Percentiles rank a stretch among this genome's conserved stretches.
phyloP scores from a whole-genome alignment of 2,329 filamentous ascomycete genomes.

The Diaporthe caulivora region DNA sequence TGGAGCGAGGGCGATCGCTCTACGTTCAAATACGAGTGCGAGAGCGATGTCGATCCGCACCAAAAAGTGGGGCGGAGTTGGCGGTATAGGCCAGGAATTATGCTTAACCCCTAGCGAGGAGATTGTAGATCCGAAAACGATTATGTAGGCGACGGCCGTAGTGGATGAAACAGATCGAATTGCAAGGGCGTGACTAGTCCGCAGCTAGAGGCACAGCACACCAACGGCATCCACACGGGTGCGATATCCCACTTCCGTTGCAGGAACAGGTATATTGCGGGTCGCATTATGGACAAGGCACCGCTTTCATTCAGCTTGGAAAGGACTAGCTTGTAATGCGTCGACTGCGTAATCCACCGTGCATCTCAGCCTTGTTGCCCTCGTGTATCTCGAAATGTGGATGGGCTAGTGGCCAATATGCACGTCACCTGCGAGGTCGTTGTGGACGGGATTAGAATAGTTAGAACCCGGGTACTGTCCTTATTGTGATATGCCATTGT shows the following conservation, averaged over 20 bases:
- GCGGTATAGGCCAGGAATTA: not conserved
- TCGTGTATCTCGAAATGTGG: not conserved
- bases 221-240: not conserved
- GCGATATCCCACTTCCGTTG: not conserved
- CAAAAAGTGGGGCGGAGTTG: not conserved
- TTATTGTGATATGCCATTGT: not conserved
- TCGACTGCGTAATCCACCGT: not conserved
- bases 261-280: conserved; percentile 15
- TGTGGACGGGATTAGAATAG: not conserved
- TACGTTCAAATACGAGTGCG: conserved; percentile 12
- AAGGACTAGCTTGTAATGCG: not conserved
- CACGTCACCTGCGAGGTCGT: not conserved
- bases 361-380: conserved; percentile 4
- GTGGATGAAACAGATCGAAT: conserved; percentile 1
- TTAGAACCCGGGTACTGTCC: not conserved
- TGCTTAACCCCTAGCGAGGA: conserved; percentile 10
- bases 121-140: not conserved
- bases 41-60: not conserved
- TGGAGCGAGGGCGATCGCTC: not conserved
- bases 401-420: conserved; percentile 14
- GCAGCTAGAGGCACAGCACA: not conserved
- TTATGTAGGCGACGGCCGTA: not conserved
- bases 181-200: not conserved
- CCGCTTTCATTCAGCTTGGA: not conserved
- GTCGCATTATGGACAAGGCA: not conserved